Percentiles rank a stretch among this genome's conserved stretches.
phyloP scores from a whole-genome alignment of 306 rosid species.

The Argentina anserina region DNA sequence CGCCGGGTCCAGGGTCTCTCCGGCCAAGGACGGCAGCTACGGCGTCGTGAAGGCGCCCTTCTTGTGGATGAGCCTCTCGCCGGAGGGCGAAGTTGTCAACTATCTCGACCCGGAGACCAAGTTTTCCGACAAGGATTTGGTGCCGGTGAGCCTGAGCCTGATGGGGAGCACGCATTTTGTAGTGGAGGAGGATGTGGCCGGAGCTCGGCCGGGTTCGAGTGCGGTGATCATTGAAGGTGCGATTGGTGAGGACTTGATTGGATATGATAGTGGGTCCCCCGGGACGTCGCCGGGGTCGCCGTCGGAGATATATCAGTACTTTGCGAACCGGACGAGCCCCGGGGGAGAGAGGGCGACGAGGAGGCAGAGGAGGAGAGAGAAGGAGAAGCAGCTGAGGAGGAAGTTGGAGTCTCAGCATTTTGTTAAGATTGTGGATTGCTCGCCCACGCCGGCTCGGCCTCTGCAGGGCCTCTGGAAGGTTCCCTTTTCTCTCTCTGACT shows the following conservation, averaged over 20 bases:
- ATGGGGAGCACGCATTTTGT: constrained; percentile 78
- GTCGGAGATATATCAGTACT: constrained; percentile 80
- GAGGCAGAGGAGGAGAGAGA: constrained; percentile 75
- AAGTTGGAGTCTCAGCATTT: constrained; percentile 91
- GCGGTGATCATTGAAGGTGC: constrained; percentile 32
- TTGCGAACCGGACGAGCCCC: constrained; percentile 84
- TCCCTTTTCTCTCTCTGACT: constrained; percentile 29
- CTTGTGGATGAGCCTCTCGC: constrained; percentile 53
- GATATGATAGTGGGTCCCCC: constrained; percentile 54
- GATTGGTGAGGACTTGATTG: constrained; percentile 36
- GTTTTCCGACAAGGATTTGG: constrained; percentile 35
- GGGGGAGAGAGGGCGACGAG: constrained; percentile 61
- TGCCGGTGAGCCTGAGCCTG: constrained; percentile 59
- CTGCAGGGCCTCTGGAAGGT: constrained; percentile 99
- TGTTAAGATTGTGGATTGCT: constrained; percentile 80
- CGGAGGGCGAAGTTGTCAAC: constrained; percentile 53
- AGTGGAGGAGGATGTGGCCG: constrained; percentile 61
- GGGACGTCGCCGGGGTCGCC: constrained; percentile 77
- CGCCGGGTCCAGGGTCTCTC: constrained; percentile 63
- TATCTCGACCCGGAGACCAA: constrained; percentile 60
- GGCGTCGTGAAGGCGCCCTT: constrained; percentile 64
- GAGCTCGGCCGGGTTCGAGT: constrained; percentile 44
- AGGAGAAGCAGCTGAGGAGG: constrained; percentile 64
- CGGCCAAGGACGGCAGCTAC: constrained; percentile 48
- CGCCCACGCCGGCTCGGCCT: constrained; percentile 70